Conservation (phyloP, 225 moss, liverwort and hornwort genomes). For the Lunularia cruciata region DNA sequence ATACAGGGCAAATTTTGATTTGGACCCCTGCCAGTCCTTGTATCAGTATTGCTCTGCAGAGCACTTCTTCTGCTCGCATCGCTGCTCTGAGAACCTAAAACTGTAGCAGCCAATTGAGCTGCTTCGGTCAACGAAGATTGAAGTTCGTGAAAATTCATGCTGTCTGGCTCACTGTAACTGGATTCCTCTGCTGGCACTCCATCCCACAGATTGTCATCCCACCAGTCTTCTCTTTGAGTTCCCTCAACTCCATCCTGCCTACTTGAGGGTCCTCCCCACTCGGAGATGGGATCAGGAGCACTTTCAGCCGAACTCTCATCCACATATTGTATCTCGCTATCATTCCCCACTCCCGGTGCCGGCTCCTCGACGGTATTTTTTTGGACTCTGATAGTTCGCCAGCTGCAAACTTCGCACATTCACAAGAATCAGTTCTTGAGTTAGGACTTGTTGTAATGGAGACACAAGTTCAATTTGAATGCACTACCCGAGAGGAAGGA, state of each 20-base stretch:
- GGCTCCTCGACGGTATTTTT: slow-evolving; percentile 50
- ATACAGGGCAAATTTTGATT: slow-evolving; percentile 13
- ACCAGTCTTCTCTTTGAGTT: slow-evolving; percentile 55
- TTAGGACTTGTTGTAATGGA: no score
- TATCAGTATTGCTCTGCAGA: neutral
- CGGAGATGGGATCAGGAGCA: slow-evolving; percentile 3
- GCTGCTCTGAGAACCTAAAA: neutral
- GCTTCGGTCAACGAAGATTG: slow-evolving; percentile 70
- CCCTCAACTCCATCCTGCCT: slow-evolving; percentile 40
- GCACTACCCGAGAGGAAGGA: no score
- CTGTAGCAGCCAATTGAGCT: slow-evolving; percentile 60
- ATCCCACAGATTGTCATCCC: slow-evolving; percentile 66
- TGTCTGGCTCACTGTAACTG: slow-evolving; percentile 43
- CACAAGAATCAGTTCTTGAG: slow-evolving; percentile 16
- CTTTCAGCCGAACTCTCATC: neutral
- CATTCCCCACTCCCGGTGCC: slow-evolving; percentile 32
- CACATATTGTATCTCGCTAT: neutral
- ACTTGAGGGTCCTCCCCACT: slow-evolving; percentile 61
- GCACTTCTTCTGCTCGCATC: neutral
- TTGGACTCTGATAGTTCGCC: slow-evolving; percentile 92
- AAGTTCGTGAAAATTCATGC: slow-evolving; percentile 70
- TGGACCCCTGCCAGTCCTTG: neutral
- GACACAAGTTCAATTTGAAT: no score
- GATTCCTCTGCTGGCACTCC: slow-evolving; percentile 40
- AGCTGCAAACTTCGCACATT: slow-evolving; percentile 49